phyloP scores from a whole-genome alignment of 1,284 basidiomycete species.

The Bjerkandera adusta region DNA sequence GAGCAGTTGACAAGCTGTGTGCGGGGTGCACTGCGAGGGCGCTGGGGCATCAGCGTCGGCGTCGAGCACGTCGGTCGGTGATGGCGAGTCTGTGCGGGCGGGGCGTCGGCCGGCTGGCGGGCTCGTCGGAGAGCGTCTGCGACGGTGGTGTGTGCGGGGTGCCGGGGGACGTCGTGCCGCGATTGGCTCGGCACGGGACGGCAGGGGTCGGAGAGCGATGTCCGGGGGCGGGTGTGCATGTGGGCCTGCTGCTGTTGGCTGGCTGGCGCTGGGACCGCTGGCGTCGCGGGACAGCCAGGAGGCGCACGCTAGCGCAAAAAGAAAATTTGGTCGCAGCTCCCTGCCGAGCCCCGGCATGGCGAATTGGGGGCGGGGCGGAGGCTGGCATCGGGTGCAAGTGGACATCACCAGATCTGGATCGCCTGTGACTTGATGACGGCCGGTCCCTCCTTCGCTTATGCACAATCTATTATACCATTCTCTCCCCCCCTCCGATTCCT shows the following conservation, averaged over 20 bases:
- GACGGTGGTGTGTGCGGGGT: conserved; percentile 3
- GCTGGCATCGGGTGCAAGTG: conserved; percentile 11
- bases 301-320: neutral
- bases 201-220: neutral
- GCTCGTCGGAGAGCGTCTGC: too few relatives aligned
- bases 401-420: conserved; percentile 9
- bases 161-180: neutral
- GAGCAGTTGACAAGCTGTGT: too few relatives aligned
- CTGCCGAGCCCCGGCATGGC: conserved; percentile 9
- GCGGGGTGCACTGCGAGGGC: too few relatives aligned
- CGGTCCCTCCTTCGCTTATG: conserved; percentile 11
- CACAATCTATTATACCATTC: conserved; percentile 16
- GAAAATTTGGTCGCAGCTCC: conserved; percentile 2
- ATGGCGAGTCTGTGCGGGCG: too few relatives aligned
- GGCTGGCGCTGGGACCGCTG: neutral
- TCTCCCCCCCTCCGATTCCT: conserved; percentile 17
- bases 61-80: too few relatives aligned
- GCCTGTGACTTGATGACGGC: conserved; percentile 3
- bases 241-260: neutral
- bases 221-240: conserved; percentile 10
- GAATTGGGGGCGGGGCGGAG: conserved; percentile 11
- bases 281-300: too few relatives aligned
- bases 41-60: too few relatives aligned
- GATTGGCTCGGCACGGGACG: conserved; percentile 8
- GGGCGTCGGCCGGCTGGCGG: too few relatives aligned